These are phyloP conservation scores for Serpula lacrymans DNA, from an alignment of 768 basidiomycete genomes.

Conservation along the genomic window DNA sequence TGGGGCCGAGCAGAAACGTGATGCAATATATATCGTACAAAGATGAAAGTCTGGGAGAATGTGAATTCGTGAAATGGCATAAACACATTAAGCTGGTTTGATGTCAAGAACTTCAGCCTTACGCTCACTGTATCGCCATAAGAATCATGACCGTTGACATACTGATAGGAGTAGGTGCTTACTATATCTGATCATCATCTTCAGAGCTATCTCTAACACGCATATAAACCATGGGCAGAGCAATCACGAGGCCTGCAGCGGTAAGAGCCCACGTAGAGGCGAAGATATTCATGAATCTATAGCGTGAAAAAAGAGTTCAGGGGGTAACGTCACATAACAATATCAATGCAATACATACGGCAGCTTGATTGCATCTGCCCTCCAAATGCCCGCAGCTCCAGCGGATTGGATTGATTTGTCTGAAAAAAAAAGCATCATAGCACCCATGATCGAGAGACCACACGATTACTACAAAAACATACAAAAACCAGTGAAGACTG, in stretches of 20 bases:
- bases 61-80: no score
- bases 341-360: slow-evolving; percentile 46
- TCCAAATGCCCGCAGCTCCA: slow-evolving; percentile 71
- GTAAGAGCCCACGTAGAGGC: slow-evolving; percentile 70
- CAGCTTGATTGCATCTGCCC: slow-evolving; percentile 56
- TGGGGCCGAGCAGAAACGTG: no score
- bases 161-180: no score
- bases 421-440: slow-evolving; percentile 18
- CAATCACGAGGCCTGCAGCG: slow-evolving; percentile 60
- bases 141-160: no score
- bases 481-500: slow-evolving; percentile 82
- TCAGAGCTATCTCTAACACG: slow-evolving; percentile 62
- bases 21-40: no score
- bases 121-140: no score
- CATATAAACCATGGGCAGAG: slow-evolving; percentile 69
- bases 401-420: slow-evolving; percentile 77
- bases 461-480: slow-evolving; percentile 30
- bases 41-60: no score
- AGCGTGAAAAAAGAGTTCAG: not conserved
- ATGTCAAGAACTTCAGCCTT: no score
- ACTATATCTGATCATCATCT: slow-evolving; percentile 50
- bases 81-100: no score
- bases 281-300: slow-evolving; percentile 68
- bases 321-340: not conserved
- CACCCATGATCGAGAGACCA: no score